Conservation (phyloP, 192 early-diverging fungal genomes). For the Paraglomus brasilianum region DNA sequence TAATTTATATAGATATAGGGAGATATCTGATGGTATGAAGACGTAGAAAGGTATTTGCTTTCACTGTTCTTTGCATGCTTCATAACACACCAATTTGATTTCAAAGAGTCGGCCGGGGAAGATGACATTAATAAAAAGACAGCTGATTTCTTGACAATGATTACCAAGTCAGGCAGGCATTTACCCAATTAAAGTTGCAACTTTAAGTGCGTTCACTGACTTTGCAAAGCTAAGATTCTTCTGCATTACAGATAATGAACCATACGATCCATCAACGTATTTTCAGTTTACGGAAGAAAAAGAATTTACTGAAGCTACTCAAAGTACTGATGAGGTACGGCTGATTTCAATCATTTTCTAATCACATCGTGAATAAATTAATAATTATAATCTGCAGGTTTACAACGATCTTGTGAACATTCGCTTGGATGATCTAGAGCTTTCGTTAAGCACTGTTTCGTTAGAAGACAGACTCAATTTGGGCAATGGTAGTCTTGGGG, state of each 20-base stretch:
- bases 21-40: no score
- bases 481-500: conserved; percentile 7
- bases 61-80: no score
- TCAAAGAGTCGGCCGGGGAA: not conserved
- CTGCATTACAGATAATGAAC: not conserved
- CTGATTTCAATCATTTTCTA: not conserved
- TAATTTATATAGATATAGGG: no score
- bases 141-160: not conserved
- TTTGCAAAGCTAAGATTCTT: not conserved
- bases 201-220: not conserved
- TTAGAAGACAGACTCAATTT: conserved; percentile 23
- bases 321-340: conserved; percentile 1
- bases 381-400: not conserved
- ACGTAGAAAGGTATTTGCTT: no score
- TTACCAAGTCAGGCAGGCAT: conserved; percentile 5
- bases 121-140: conserved; percentile 10
- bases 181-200: not conserved
- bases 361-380: not conserved
- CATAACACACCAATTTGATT: no score
- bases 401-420: conserved; percentile 19
- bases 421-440: conserved; percentile 12
- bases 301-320: not conserved
- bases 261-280: conserved; percentile 20
- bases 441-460: conserved; percentile 7
- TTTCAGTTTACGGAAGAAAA: conserved; percentile 24